Base-by-base conservation (phyloP, 2,329 filamentous ascomycete genomes). In the Ciborinia camelliae region DNA sequence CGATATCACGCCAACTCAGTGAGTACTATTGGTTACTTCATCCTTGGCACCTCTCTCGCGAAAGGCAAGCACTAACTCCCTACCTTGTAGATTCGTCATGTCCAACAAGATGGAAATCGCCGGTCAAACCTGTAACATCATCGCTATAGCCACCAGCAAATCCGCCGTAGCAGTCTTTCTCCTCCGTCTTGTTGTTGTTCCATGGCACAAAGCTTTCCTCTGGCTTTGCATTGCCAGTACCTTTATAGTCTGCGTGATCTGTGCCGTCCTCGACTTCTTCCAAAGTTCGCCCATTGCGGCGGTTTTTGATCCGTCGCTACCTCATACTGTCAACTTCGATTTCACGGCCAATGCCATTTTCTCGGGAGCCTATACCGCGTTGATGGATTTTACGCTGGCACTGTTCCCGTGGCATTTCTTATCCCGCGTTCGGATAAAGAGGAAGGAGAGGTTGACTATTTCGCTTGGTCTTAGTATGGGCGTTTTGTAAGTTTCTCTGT, bases 91-190 rank as follows among this genome's bases (percentile, higher is more conserved):
- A 35, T 62, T 62, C 8, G 50, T 53, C 37, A 26, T 28, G 23
- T 62, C 60, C 14, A 62, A 53, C 9, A 54, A 62, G 37, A 62
- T 62, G 60, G 50, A 62, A 54, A 32, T 62, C 14, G 60, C 60
- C 18, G 60, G 50, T 8, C 60, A 62, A 54, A 62, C 60, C 3
- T 62, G 50, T 26, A 62, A 54, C 14, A 62, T 62, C 14, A 30
- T 62, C 15, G 60, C 50, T 14, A 54, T 62, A 12, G 48, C 28
- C 26, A 54, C 50, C 20, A 45, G 37, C 26, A 62, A 62, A 14
- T 62, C 50, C 26, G 20, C 60, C 6, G 60, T 62, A n/a, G 60
- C 60, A 23, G 50, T 53, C 15, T 62, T 62, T 7, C 48, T 62
- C 14, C n/a, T 62, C 8, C 60, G 60, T 7, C 50, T 62, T 8